Evolutionary conservation across 1,284 basidiomycete species (phyloP), one percentile per base, ranked within the genome.

Genomic region (Trichosporon sp.): DNA sequence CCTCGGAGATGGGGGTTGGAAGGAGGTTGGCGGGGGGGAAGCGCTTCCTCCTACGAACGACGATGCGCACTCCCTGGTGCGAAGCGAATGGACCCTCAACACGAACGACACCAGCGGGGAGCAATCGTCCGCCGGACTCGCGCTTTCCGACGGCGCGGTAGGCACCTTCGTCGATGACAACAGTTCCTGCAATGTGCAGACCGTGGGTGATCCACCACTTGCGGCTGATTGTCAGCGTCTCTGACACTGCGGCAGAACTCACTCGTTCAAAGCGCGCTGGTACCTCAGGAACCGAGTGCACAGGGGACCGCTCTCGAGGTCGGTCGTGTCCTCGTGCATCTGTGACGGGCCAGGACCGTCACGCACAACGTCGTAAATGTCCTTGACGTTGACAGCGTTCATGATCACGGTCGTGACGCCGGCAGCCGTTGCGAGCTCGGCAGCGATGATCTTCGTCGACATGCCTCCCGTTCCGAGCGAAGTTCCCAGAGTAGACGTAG

Each of bases 381-480:
- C 90, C 63, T 89, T 86, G 0, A 95, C 93, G 59, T 89, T 88
- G 76, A 90, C 92, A 81, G 92, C 93, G 40, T 92, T 91, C 66
- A 91, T 90, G 77, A 99, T 93, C 61, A 98, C 88, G 0, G 96
- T 98, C 0, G 93, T 91, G n/a, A 97, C 94, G 4, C 97, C 96
- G 0, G 96, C 96, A 0, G 91, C 95, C 0, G 93, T 97, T 0
- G 96, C 96, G 14, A 99, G 92, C 81, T 99, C 97, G 0, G 97
- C 96, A 0, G 96, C 96, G 74, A 99, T 97, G 72, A 99, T 89
- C 81, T 99, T 99, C 5, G 97, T 99, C 85, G 97, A 94, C 97
- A 99, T 99, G 4, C 97, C 97, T 0, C 96, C 97, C 1, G 97
- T 99, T 0, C 96, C 97, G 11, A 99, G 88, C 74, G 89, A 93